A percentile compares a stretch with the other conserved stretches of the same genome.
Conservation (phyloP, 2,329 filamentous ascomycete species). For the Xylariales sp. region DNA sequence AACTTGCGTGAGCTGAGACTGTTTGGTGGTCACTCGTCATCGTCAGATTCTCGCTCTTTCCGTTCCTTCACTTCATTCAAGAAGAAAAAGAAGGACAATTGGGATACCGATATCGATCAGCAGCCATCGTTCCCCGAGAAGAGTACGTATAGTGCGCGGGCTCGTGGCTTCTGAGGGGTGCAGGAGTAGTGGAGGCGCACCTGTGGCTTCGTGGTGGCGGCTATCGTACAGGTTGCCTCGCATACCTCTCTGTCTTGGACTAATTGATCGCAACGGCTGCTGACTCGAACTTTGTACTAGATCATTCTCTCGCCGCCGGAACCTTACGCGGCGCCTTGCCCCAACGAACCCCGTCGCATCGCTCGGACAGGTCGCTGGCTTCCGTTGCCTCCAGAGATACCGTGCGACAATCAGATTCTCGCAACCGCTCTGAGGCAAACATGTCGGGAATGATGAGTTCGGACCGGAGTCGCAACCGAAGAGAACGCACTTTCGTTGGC, state of each 20-base stretch:
- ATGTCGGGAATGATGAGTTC: conserved; percentile 67
- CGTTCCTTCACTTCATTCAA: conserved; percentile 18
- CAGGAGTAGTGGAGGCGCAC: too few species aligned
- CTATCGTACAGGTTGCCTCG: background rate
- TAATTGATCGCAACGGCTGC: too few species aligned
- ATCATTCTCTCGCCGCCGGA: conserved; percentile 33
- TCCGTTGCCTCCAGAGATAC: conserved; percentile 33
- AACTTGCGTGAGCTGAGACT: conserved; percentile 33
- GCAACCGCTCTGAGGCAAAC: conserved; percentile 27
- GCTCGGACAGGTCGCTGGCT: conserved; percentile 32
- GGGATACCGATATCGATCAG: conserved; percentile 21
- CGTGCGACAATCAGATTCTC: conserved; percentile 18
- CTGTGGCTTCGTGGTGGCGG: background rate
- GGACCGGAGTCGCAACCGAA: conserved; percentile 72
- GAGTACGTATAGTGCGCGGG: conserved; percentile 32
- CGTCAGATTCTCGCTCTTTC: conserved; percentile 25
- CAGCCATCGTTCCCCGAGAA: conserved; percentile 35
- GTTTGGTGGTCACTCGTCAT: conserved; percentile 39
- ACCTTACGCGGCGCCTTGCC: conserved; percentile 26
- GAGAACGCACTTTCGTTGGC: conserved; percentile 92
- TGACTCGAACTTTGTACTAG: conserved; percentile 21
- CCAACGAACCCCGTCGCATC: conserved; percentile 32
- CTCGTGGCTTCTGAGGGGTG: too few species aligned
- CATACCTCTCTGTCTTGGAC: background rate
- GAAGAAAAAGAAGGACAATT: conserved; percentile 13